Conservation (phyloP, 176 grass and related monocot species). For the Phyllostachys edulis region DNA sequence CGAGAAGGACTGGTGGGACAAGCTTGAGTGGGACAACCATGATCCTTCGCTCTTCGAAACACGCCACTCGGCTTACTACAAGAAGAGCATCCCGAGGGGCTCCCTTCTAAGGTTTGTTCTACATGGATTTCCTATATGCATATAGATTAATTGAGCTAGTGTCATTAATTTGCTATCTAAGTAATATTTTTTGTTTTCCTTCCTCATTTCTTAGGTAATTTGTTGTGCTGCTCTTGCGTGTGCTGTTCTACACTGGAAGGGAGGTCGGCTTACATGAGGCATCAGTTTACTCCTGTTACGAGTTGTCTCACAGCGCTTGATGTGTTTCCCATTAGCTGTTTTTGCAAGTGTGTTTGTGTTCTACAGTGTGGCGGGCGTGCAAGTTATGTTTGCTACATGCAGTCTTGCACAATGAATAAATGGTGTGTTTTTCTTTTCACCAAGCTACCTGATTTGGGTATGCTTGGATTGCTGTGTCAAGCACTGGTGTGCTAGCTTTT, state of each 20-base stretch:
- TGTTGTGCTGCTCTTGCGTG: background rate
- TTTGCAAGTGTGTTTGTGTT: background rate
- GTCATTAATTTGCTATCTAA: too few species aligned
- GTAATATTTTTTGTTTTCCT: background rate
- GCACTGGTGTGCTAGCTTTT: background rate
- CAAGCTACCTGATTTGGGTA: too few species aligned
- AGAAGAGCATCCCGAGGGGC: background rate
- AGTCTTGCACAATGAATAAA: background rate
- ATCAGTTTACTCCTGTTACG: background rate
- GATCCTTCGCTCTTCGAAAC: background rate
- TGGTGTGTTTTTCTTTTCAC: background rate
- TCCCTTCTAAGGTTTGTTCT: background rate
- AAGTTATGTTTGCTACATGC: background rate
- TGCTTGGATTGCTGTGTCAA: background rate
- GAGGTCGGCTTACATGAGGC: background rate
- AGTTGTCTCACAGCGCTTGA: background rate
- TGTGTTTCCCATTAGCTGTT: too few species aligned
- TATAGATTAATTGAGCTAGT: too few species aligned
- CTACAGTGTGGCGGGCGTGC: background rate
- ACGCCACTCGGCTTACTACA: background rate
- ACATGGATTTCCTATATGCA: background rate
- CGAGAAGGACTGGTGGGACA: conserved; percentile 18
- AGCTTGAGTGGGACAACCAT: background rate
- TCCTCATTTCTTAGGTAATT: background rate
- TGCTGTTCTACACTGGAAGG: background rate